These are phyloP conservation scores for Diaporthe sp. DNA, from an alignment of 2,329 filamentous ascomycete genomes.

Conservation along the genomic window DNA sequence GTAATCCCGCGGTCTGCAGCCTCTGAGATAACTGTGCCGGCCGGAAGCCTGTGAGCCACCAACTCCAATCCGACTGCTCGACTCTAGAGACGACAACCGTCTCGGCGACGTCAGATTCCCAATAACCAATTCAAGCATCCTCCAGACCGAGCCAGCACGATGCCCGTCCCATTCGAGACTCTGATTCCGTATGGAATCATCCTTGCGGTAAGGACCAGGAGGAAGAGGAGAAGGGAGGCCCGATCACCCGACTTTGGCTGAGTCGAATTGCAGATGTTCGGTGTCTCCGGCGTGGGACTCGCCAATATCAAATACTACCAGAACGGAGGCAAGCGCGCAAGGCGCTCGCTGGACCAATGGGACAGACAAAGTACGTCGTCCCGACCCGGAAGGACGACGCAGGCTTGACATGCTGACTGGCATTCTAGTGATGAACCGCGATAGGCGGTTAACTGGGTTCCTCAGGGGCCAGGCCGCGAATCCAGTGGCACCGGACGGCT, in stretches of 20 bases:
- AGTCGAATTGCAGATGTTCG: slow-evolving; percentile 69
- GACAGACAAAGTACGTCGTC: slow-evolving; percentile 69
- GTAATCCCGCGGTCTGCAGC: slow-evolving; percentile 7
- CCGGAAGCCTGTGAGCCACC: neutral
- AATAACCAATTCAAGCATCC: neutral
- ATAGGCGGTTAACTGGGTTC: slow-evolving; percentile 71
- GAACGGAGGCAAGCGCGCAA: slow-evolving; percentile 72
- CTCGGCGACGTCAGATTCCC: slow-evolving; percentile 17
- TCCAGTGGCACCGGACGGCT: slow-evolving; percentile 68
- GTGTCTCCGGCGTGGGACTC: slow-evolving; percentile 70
- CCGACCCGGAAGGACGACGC: neutral
- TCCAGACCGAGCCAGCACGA: slow-evolving; percentile 50
- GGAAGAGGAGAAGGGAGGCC: slow-evolving; percentile 22
- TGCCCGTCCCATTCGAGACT: slow-evolving; percentile 76
- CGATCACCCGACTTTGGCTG: slow-evolving; percentile 21
- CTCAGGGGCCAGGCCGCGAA: slow-evolving; percentile 71
- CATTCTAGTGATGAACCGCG: slow-evolving; percentile 73
- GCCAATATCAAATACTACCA: slow-evolving; percentile 69
- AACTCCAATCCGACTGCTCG: slow-evolving; percentile 3
- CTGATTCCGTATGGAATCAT: slow-evolving; percentile 76
- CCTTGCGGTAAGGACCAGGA: slow-evolving; percentile 62
- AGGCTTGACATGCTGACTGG: slow-evolving; percentile 41
- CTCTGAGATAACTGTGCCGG: slow-evolving; percentile 12
- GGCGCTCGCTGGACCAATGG: slow-evolving; percentile 74
- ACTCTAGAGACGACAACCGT: neutral